Conservation (phyloP, 2,329 filamentous ascomycete species). For the Tolypocladium endophyticum region DNA sequence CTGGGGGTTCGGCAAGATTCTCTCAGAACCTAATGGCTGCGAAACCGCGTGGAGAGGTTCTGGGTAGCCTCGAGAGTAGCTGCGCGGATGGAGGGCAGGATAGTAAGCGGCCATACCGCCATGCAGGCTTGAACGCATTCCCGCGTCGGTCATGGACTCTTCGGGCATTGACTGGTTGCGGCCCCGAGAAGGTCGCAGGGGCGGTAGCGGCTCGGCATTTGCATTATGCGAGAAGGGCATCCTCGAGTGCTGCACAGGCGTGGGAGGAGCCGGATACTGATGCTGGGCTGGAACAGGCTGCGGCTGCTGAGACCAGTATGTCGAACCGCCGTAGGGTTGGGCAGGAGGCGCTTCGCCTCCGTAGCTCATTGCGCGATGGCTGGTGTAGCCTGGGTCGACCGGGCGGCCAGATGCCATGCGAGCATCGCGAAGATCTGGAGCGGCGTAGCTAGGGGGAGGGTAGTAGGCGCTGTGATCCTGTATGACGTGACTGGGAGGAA, state of each 20-base stretch:
- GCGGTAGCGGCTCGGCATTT: constrained; percentile 25
- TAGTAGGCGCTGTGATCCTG: constrained; percentile 15
- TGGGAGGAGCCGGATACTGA: constrained; percentile 14
- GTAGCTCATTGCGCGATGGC: constrained; percentile 19
- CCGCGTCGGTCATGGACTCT: constrained; percentile 20
- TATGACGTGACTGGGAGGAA: constrained; percentile 6
- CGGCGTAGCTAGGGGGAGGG: constrained; percentile 15
- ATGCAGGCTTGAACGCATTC: constrained; percentile 17
- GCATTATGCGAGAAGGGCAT: constrained; percentile 24
- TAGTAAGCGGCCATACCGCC: constrained; percentile 19
- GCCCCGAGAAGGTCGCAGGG: constrained; percentile 25
- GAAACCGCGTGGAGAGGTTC: constrained; percentile 18
- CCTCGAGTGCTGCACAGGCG: constrained; percentile 12
- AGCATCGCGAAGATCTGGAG: constrained; percentile 17
- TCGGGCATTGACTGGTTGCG: constrained; percentile 23
- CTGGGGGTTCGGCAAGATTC: constrained; percentile 22
- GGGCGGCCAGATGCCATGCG: constrained; percentile 18
- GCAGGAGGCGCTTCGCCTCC: constrained; percentile 12
- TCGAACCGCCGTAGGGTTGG: constrained; percentile 13
- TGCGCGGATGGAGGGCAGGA: constrained; percentile 14
- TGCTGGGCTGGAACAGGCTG: constrained; percentile 6
- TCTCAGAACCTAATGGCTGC: constrained; percentile 17
- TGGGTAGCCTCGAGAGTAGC: constrained; percentile 20
- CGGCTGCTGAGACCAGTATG: constrained; percentile 23
- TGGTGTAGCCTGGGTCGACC: constrained; percentile 19